A percentile compares a stretch with the other conserved stretches of the same genome.
These are phyloP conservation scores for Plenodomus biglobosus DNA, from an alignment of 2,329 filamentous ascomycete species.

Conservation along the genomic window DNA sequence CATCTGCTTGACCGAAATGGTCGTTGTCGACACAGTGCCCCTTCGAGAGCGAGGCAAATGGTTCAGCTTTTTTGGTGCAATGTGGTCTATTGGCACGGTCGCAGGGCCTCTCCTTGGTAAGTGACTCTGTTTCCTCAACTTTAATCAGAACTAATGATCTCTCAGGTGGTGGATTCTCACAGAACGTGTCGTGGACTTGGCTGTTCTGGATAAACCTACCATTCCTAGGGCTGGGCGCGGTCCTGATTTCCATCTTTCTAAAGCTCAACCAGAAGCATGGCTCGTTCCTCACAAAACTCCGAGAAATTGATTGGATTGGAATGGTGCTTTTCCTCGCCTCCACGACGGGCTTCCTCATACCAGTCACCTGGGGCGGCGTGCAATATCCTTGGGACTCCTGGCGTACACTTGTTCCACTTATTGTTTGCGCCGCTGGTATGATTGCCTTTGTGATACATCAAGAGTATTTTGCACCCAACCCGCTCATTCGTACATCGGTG, in stretches of 20 bases:
- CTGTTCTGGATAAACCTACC: constrained; percentile 67
- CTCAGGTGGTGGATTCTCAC: constrained; percentile 55
- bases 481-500: constrained; percentile 51
- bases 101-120: constrained; percentile 50
- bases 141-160: constrained; percentile 1
- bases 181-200: constrained; percentile 60
- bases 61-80: constrained; percentile 45
- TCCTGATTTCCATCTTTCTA: constrained; percentile 56
- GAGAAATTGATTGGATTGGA: constrained; percentile 65
- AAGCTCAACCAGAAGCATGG: constrained; percentile 53
- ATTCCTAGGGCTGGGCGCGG: constrained; percentile 54
- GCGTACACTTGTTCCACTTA: constrained; percentile 63
- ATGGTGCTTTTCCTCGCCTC: constrained; percentile 62
- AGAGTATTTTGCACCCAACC: constrained; percentile 53
- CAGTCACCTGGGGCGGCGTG: constrained; percentile 65
- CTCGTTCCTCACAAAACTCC: constrained; percentile 53
- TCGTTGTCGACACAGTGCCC: constrained; percentile 52
- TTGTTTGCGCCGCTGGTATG: constrained; percentile 57
- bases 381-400: constrained; percentile 66
- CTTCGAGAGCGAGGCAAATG: constrained; percentile 48
- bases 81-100: constrained; percentile 61
- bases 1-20: constrained; percentile 47
- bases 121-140: not conserved
- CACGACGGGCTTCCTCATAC: constrained; percentile 61
- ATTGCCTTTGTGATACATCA: constrained; percentile 59